A percentile compares a stretch with the other conserved stretches of the same genome.
Conservation (phyloP, 768 basidiomycete genomes). For the Trametes cinnabarina region DNA sequence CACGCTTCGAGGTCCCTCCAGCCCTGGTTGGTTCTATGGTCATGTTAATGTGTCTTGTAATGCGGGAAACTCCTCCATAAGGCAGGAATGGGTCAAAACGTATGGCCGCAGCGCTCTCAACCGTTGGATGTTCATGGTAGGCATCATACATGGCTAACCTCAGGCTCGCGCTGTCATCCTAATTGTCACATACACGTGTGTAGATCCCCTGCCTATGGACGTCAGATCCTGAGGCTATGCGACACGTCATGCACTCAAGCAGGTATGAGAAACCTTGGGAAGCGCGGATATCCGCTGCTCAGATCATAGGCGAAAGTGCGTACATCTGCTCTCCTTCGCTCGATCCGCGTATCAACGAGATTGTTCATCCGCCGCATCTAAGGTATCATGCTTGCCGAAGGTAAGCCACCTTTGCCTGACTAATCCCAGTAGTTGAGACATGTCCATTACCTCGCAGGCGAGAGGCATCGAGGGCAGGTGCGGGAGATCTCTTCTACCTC, state of each 20-base stretch:
- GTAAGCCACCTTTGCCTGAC: background rate
- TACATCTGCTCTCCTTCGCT: background rate
- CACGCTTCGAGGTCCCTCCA: background rate
- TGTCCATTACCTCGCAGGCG: background rate
- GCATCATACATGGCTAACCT: background rate
- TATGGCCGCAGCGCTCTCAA: background rate
- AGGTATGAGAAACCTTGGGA: constrained; percentile 9
- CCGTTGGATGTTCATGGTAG: constrained; percentile 5
- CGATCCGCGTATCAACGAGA: background rate
- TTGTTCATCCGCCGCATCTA: no score
- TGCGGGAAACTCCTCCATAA: background rate
- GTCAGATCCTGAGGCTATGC: background rate
- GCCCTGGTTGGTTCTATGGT: background rate
- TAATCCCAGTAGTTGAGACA: no score
- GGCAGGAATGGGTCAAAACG: background rate
- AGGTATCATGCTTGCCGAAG: background rate
- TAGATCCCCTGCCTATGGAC: constrained; percentile 8
- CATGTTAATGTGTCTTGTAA: background rate
- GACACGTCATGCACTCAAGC: constrained; percentile 3
- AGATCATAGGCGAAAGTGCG: constrained; percentile 5
- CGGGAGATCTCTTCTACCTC: no score
- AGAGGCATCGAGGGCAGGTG: background rate
- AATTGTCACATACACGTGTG: no score
- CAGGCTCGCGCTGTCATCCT: no score
- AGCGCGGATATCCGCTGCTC: background rate